Conservation (phyloP, 2,329 filamentous ascomycete species). For the Neofusicoccum cordaticola region DNA sequence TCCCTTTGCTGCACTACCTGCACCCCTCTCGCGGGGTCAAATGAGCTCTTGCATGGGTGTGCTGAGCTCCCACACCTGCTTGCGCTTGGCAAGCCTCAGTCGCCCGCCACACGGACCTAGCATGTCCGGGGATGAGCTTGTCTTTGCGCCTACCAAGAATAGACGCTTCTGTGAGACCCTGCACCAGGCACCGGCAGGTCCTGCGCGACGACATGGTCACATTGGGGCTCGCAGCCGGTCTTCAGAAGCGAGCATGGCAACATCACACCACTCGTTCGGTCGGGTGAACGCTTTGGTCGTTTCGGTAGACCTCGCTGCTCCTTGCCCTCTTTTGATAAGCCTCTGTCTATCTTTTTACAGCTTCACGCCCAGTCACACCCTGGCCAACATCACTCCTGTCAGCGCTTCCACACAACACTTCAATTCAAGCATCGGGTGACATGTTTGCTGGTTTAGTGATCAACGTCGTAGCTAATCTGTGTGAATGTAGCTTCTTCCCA, state of each 20-base stretch:
- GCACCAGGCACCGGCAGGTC: background rate
- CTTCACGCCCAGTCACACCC: too few species aligned
- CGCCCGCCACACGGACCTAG: background rate
- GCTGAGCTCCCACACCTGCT: background rate
- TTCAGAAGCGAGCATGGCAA: background rate
- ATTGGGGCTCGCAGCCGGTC: background rate
- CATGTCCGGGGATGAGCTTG: background rate
- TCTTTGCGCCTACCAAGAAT: background rate
- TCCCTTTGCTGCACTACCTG: background rate
- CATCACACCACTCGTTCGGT: background rate
- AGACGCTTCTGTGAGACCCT: background rate
- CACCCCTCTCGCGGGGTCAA: background rate
- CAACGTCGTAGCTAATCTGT: background rate
- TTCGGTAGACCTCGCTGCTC: background rate
- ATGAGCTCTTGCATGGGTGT: background rate
- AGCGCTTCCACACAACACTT: too few species aligned
- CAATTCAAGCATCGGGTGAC: background rate
- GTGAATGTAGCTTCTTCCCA: slow-evolving; percentile 61
- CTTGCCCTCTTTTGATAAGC: background rate
- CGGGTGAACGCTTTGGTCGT: background rate
- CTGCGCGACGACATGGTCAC: background rate
- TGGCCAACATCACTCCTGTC: too few species aligned
- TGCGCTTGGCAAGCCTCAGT: background rate
- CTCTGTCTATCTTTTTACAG: background rate
- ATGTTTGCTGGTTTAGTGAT: background rate